Evolutionary conservation across 108 stramenopile species (phyloP).

Genomic region (Cyclotella atomus): DNA sequence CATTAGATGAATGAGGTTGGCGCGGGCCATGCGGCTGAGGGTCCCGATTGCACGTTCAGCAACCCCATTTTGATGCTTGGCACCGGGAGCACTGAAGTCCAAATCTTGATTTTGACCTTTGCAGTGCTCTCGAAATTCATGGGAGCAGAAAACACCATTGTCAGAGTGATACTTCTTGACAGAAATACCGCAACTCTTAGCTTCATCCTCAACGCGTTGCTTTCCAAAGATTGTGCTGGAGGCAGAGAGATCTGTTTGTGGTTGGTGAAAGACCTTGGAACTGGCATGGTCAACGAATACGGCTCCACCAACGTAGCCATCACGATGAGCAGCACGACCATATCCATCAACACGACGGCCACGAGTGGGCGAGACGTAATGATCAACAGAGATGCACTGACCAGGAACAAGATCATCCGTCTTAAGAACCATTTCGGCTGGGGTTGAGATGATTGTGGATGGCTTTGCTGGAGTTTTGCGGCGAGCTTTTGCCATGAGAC

Average conservation of each 20-base stretch:
- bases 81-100: conserved; percentile 54
- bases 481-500: conserved; percentile 8
- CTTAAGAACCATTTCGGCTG: neutral
- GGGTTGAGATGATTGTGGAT: neutral
- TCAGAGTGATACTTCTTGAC: conserved; percentile 36
- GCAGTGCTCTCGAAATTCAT: conserved; percentile 31
- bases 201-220: neutral
- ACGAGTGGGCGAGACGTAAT: neutral
- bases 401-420: neutral
- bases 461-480: neutral
- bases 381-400: neutral
- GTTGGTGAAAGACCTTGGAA: conserved; percentile 32
- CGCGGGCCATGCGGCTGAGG: conserved; percentile 41
- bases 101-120: conserved; percentile 23
- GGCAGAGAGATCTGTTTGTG: conserved; percentile 1
- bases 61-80: conserved; percentile 65
- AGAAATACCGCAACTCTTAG: conserved; percentile 5
- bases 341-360: neutral
- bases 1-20: conserved; percentile 50
- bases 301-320: conserved; percentile 23
- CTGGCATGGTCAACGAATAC: conserved; percentile 25
- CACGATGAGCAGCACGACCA: conserved; percentile 17
- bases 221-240: neutral
- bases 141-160: conserved; percentile 37
- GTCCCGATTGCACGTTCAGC: conserved; percentile 64